Evolutionary conservation across 345 rosid genomes (phyloP).

Genomic region (Corymbia maculata): DNA sequence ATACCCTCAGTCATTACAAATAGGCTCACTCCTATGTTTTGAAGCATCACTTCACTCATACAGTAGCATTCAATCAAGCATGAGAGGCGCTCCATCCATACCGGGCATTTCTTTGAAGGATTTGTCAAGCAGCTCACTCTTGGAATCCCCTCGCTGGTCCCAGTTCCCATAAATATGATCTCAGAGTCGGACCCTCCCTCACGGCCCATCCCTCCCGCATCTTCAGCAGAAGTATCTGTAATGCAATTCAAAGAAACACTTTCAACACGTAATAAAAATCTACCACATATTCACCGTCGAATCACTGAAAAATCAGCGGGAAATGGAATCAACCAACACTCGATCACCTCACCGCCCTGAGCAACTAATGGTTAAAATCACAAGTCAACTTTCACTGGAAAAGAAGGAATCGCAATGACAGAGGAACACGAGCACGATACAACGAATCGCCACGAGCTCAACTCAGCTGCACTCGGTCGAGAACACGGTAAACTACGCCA

Average conservation of each 20-base stretch:
- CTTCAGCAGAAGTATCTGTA: conserved; percentile 14
- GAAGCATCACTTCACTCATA: not conserved
- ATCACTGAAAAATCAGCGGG: not conserved
- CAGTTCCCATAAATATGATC: conserved; percentile 78
- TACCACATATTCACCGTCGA: not conserved
- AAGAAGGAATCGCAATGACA: not conserved
- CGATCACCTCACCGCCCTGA: not conserved
- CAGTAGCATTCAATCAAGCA: not conserved
- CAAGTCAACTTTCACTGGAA: not conserved
- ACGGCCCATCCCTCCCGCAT: not conserved
- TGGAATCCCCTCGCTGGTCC: conserved; percentile 97
- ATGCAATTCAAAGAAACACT: not conserved
- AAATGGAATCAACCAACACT: not conserved
- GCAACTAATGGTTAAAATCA: not conserved
- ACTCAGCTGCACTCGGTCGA: not conserved
- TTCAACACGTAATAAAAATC: not conserved
- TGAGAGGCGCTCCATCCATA: conserved; percentile 12
- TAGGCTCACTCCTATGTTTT: not conserved
- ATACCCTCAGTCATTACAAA: not conserved
- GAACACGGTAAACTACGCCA: not conserved
- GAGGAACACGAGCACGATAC: not conserved
- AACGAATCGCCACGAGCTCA: not conserved
- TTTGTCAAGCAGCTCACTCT: conserved; percentile 89
- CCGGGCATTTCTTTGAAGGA: conserved; percentile 69
- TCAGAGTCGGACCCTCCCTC: conserved; percentile 22